Conservation (phyloP, 2,329 filamentous ascomycete species). For the Penicillium freii region DNA sequence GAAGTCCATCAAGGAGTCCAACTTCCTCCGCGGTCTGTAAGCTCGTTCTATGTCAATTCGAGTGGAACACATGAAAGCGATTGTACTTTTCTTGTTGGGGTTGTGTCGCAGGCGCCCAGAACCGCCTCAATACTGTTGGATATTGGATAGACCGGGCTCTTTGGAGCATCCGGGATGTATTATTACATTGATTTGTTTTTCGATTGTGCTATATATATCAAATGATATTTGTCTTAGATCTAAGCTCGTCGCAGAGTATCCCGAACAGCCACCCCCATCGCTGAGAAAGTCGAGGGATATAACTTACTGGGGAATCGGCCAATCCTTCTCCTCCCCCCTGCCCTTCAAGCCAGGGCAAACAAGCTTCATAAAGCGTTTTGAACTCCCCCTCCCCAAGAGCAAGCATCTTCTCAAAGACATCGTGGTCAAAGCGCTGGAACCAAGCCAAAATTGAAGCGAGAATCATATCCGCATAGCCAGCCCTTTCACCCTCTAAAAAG, state of each 20-base stretch:
- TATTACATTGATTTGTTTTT: constrained; percentile 29
- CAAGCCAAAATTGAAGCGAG: constrained; percentile 28
- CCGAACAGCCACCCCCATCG: background rate
- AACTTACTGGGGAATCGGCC: constrained; percentile 23
- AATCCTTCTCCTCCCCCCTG: constrained; percentile 36
- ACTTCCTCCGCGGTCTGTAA: constrained; percentile 50
- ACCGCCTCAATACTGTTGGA: constrained; percentile 11
- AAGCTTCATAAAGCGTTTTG: constrained; percentile 30
- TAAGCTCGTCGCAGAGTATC: background rate
- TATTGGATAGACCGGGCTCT: constrained; percentile 12
- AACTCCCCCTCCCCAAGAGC: constrained; percentile 30
- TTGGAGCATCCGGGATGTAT: constrained; percentile 28
- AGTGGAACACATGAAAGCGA: constrained; percentile 9
- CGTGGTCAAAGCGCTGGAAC: constrained; percentile 24
- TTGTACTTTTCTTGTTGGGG: constrained; percentile 10
- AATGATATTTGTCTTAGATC: constrained; percentile 18
- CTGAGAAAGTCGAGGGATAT: background rate
- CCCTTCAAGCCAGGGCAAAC: constrained; percentile 32
- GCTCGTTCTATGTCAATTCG: background rate
- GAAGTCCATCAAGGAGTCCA: constrained; percentile 48
- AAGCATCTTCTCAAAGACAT: constrained; percentile 26
- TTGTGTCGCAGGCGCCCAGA: constrained; percentile 10
- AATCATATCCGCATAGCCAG: constrained; percentile 33
- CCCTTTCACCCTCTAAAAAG: constrained; percentile 35
- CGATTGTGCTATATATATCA: constrained; percentile 29